Conservation (phyloP, 1,284 basidiomycete genomes). For the Neolentinus lepideus region DNA sequence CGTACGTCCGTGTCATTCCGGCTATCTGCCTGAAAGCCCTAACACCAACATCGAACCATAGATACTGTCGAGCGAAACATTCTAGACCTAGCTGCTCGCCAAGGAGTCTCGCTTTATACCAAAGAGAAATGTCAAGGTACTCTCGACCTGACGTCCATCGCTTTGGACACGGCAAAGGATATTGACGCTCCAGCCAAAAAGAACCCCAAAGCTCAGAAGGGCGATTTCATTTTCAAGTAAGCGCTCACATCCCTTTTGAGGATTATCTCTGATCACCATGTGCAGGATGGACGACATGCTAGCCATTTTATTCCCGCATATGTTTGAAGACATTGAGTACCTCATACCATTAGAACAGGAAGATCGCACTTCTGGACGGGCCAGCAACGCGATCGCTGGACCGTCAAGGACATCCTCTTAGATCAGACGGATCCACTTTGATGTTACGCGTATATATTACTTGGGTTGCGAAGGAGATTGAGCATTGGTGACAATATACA, state of each 20-base stretch:
- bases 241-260: conserved; percentile 14
- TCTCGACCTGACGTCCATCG: conserved; percentile 51
- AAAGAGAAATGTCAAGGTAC: conserved; percentile 59
- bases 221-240: conserved; percentile 73
- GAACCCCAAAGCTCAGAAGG: conserved; percentile 45
- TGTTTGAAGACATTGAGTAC: conserved; percentile 66
- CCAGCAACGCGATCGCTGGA: conserved; percentile 13
- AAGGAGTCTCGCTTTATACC: conserved; percentile 71
- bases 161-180: conserved; percentile 31
- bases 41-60: conserved; percentile 14
- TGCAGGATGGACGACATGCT: conserved; percentile 68
- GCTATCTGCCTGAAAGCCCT: neutral
- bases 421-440: too few relatives aligned
- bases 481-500: neutral
- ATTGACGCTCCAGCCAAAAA: conserved; percentile 39
- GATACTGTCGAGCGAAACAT: conserved; percentile 77
- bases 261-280: conserved; percentile 6
- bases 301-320: conserved; percentile 70
- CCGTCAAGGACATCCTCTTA: too few relatives aligned
- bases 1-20: neutral
- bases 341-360: conserved; percentile 41
- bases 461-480: neutral
- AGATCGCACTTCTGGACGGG: neutral
- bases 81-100: conserved; percentile 66
- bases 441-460: too few relatives aligned